Base-by-base conservation (phyloP, 257 asterid species). In the Scutellaria galericulata region DNA sequence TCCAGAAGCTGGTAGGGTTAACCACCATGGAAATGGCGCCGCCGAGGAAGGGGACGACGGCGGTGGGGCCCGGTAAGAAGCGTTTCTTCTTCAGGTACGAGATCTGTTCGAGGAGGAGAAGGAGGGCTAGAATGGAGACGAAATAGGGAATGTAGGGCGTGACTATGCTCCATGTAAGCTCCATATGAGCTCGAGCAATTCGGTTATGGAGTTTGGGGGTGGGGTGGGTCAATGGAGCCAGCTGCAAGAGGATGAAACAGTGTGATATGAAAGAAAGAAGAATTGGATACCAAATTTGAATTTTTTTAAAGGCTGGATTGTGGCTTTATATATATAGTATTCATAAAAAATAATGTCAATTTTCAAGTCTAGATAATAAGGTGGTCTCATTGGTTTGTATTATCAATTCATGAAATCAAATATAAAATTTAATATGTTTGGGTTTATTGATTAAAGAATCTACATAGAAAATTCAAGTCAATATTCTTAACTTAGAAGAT, bases 21-120 rank as follows among this genome's bases (percentile, higher is more conserved):
- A 59, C 62, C 54, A 91, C 91, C 41, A 94, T 48, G 3, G 95
- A 74, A 52, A 91, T 53, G 24, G 88, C 97, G 85, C 76, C 86
- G 47, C 98, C 98, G 59, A 91, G 24, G 79, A 91, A 89, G 12
- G 98, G 98, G 40, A 86, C 68, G 7, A 91, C 91, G 9, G 89
- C 54, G 0, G 83, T 39, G 1, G 98, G 98, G 44, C 98, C 98
- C 2, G 98, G 97, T 27, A 93, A 63, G 84, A 85, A 88, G 2
- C 87, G 78, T 55, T 93, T 93, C 77, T 83, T 86, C 64, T 80
- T 89, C 22, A 91, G 84, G 80, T 88, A 93, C 20, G 82, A 69
- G 66, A 93, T 80, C 55, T 93, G 98, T 73, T 93, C 97, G 4
- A 87, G 59, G 47, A 93, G 81, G 44, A 93, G 83, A 13, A 87